A percentile compares a stretch with the other conserved stretches of the same genome.
phyloP scores from a whole-genome alignment of 805 yeast species.

The Kodamaea fukazawae region DNA sequence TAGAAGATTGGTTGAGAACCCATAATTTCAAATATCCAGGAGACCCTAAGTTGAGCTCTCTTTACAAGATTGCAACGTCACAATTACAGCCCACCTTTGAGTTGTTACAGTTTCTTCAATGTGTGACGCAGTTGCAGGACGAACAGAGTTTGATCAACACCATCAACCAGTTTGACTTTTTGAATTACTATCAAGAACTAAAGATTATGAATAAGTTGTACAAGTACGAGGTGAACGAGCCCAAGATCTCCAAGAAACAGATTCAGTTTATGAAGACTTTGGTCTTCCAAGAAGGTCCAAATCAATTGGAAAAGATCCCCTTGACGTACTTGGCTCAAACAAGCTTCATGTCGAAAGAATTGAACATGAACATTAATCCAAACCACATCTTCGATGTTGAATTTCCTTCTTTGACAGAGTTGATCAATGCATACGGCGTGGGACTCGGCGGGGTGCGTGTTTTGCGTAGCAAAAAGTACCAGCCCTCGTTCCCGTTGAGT shows the following conservation, averaged over 20 bases:
- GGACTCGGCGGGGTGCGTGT: constrained; percentile 63
- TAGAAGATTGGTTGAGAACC: constrained; percentile 91
- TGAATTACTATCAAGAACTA: constrained; percentile 69
- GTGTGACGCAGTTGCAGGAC: constrained; percentile 66
- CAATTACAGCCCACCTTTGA: constrained; percentile 75
- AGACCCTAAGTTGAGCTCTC: constrained; percentile 47
- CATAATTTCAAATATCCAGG: constrained; percentile 46
- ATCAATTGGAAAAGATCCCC: constrained; percentile 24
- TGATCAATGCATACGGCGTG: constrained; percentile 73
- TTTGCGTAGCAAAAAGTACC: constrained; percentile 53
- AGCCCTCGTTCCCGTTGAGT: constrained; percentile 70
- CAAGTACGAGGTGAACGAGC: constrained; percentile 80
- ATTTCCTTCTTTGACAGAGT: constrained; percentile 71
- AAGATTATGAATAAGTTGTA: constrained; percentile 67
- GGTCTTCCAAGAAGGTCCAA: constrained; percentile 36
- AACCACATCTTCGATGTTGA: constrained; percentile 53
- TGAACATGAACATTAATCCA: constrained; percentile 50
- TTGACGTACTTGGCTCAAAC: constrained; percentile 41
- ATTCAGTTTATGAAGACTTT: constrained; percentile 30
- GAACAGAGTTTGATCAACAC: constrained; percentile 61
- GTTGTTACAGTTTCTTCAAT: constrained; percentile 86
- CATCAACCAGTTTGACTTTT: constrained; percentile 47
- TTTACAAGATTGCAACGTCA: constrained; percentile 60
- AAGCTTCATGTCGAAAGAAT: constrained; percentile 38
- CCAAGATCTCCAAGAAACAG: constrained; percentile 49